Evolutionary conservation across 2,329 filamentous ascomycete genomes (phyloP).

Genomic region (Aspergillus ochraceus): DNA sequence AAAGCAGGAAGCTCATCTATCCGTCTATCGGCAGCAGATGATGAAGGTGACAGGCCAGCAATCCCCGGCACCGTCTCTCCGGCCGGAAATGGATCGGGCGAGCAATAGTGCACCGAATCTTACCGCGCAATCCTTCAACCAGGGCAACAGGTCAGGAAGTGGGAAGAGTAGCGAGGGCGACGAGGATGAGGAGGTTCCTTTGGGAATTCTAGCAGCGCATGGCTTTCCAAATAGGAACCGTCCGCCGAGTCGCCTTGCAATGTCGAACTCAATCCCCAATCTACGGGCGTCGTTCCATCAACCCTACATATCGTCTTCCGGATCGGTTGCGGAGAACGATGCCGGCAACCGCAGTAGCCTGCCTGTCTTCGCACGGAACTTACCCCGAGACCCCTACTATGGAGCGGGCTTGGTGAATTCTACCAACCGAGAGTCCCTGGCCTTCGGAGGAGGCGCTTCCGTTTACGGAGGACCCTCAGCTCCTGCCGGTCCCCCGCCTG

Average conservation of each 20-base stretch:
- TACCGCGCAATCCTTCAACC: slow-evolving; percentile 38
- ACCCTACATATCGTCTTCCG: slow-evolving; percentile 51
- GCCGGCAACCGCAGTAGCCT: slow-evolving; percentile 54
- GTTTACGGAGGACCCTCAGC: slow-evolving; percentile 39
- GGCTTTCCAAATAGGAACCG: slow-evolving; percentile 80
- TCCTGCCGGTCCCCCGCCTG: slow-evolving; percentile 32
- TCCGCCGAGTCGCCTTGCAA: slow-evolving; percentile 67
- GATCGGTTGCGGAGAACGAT: slow-evolving; percentile 52
- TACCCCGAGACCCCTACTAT: slow-evolving; percentile 83
- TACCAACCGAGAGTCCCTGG: slow-evolving; percentile 71
- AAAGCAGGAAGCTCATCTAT: slow-evolving; percentile 87
- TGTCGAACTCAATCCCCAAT: slow-evolving; percentile 70
- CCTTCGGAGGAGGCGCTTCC: slow-evolving; percentile 62
- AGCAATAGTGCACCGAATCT: slow-evolving; percentile 64
- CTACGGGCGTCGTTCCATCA: slow-evolving; percentile 58
- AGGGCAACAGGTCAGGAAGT: slow-evolving; percentile 38
- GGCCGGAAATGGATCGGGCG: slow-evolving; percentile 58
- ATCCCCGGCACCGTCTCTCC: slow-evolving; percentile 49
- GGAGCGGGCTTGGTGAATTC: slow-evolving; percentile 75
- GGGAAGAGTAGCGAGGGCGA: slow-evolving; percentile 55
- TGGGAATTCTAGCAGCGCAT: slow-evolving; percentile 84
- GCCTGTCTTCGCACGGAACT: slow-evolving; percentile 77
- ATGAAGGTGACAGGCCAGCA: slow-evolving; percentile 89
- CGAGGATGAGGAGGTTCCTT: slow-evolving; percentile 83
- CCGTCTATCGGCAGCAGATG: slow-evolving; percentile 91